Percentiles rank a stretch among this genome's conserved stretches.
These are phyloP conservation scores for Boletus speciosus DNA, from an alignment of 768 basidiomycete genomes.

Conservation along the genomic window DNA sequence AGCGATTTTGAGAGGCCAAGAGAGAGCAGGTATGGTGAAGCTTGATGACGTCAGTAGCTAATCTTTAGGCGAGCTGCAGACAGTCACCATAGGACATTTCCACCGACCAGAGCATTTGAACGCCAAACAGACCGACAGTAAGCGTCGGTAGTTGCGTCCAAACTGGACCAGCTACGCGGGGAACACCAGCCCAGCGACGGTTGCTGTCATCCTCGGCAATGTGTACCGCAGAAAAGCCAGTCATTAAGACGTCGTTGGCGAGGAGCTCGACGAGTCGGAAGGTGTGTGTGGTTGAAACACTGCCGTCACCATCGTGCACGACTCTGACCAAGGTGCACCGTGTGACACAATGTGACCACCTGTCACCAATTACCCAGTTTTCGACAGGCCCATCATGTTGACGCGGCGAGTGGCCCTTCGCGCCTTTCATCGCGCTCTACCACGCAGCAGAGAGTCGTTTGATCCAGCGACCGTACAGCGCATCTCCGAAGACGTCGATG, in stretches of 20 bases:
- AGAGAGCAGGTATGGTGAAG: slow-evolving; percentile 86
- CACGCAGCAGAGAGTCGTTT: slow-evolving; percentile 34
- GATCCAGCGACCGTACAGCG: slow-evolving; percentile 69
- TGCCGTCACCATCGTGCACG: not conserved
- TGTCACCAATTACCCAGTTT: not conserved
- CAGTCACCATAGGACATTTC: slow-evolving; percentile 83
- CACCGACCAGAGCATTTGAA: slow-evolving; percentile 89
- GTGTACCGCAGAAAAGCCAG: slow-evolving; percentile 48
- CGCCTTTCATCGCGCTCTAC: slow-evolving; percentile 14
- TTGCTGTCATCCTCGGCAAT: slow-evolving; percentile 36
- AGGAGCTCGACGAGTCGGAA: not conserved
- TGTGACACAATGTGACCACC: not conserved
- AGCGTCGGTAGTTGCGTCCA: slow-evolving; percentile 67
- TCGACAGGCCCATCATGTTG: no score
- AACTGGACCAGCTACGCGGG: slow-evolving; percentile 61
- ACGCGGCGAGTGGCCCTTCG: slow-evolving; percentile 6
- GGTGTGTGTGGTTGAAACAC: not conserved
- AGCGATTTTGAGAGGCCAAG: slow-evolving; percentile 82
- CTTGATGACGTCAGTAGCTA: slow-evolving; percentile 29
- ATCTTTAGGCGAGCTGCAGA: not conserved
- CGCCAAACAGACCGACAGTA: slow-evolving; percentile 77
- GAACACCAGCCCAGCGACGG: slow-evolving; percentile 47
- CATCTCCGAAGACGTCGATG: slow-evolving; percentile 89
- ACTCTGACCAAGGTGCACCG: not conserved
- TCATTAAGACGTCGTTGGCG: slow-evolving; percentile 35